Conservation (phyloP, 768 basidiomycete genomes). For the Boletus rufocinnamomeus region DNA sequence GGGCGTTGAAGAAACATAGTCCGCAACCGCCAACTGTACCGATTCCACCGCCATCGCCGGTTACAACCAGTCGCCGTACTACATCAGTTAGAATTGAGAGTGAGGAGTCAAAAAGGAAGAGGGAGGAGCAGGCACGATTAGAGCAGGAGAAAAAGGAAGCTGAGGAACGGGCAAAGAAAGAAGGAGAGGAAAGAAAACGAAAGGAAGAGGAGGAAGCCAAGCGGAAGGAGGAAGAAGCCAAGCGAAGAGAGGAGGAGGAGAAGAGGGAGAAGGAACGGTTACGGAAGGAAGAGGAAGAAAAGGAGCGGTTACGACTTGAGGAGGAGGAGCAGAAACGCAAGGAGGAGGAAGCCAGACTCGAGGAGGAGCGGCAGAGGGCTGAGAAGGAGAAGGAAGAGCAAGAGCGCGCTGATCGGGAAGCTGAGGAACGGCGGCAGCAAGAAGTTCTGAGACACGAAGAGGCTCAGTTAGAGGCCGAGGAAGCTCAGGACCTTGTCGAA, state of each 20-base stretch:
- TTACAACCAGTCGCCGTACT: slow-evolving; percentile 29
- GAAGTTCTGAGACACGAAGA: slow-evolving; percentile 25
- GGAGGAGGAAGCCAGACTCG: slow-evolving; percentile 27
- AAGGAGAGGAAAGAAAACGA: slow-evolving; percentile 38
- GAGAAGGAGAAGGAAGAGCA: slow-evolving; percentile 43
- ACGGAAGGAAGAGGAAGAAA: slow-evolving; percentile 42
- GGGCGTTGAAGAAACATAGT: slow-evolving; percentile 51
- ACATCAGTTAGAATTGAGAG: slow-evolving; percentile 63
- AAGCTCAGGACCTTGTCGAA: slow-evolving; percentile 35
- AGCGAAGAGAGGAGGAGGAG: slow-evolving; percentile 46
- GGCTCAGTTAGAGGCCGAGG: slow-evolving; percentile 39
- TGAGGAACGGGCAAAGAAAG: slow-evolving; percentile 39
- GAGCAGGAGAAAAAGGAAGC: slow-evolving; percentile 42
- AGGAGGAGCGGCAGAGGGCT: slow-evolving; percentile 35
- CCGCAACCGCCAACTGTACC: slow-evolving; percentile 43
- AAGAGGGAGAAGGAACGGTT: slow-evolving; percentile 43
- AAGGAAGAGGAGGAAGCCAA: slow-evolving; percentile 47
- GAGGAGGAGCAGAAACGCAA: slow-evolving; percentile 40
- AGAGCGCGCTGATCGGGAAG: slow-evolving; percentile 41
- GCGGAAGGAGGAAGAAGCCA: slow-evolving; percentile 42
- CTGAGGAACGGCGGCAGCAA: slow-evolving; percentile 34
- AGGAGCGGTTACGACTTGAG: slow-evolving; percentile 32
- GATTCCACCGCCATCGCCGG: slow-evolving; percentile 40
- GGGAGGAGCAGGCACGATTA: slow-evolving; percentile 46
- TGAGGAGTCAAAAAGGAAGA: slow-evolving; percentile 53